Evolutionary conservation across 805 yeast genomes (phyloP), one percentile per base, ranked within the genome.

Genomic region (Kurtzmaniella fragi): DNA sequence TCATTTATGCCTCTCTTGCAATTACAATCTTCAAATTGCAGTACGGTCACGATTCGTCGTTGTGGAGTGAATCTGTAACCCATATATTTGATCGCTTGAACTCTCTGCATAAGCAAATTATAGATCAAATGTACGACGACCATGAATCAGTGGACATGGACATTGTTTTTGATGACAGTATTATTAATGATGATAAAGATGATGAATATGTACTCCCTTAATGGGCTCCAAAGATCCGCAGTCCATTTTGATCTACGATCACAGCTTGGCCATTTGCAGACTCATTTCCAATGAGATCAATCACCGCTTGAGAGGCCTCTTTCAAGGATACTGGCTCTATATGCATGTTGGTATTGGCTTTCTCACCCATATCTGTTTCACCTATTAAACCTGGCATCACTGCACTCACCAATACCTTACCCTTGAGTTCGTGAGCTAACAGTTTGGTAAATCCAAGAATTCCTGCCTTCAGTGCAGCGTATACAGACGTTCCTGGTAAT

Each of bases 381-480:
- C 59, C 61, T 1, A 81, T 67, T 25, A 84, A 60, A 0, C 91
- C 91, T 0, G 95, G 93, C 14, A 80, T 56, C 1, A 88, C 56
- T 1, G 82, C 66, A 54, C 84, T 84, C 32, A 82, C 82, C 29
- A 86, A 57, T 2, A 87, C 69, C 8, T 67, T 66, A 0, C 77
- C 58, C 11, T 70, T 71, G 42, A 83, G 52, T 47, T 87, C 96
- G 1, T 56, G 48, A 0, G 90, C 83, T 27, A 84, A 53, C 0
- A 81, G 56, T 33, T 65, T 59, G 0, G 88, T 74, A 48, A 86
- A 78, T 3, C 82, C 82, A 35, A 74, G 59, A 3, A 87, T 50
- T 0, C 88, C 95, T 0, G 82, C 80, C 52, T 87, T 87, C 38
- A 83, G 65, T 0, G 89, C 84, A 0, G 82, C 63, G 48, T 87